Base-by-base conservation (phyloP, 371 early-diverging fungal genomes). In the Mortierella sp. region DNA sequence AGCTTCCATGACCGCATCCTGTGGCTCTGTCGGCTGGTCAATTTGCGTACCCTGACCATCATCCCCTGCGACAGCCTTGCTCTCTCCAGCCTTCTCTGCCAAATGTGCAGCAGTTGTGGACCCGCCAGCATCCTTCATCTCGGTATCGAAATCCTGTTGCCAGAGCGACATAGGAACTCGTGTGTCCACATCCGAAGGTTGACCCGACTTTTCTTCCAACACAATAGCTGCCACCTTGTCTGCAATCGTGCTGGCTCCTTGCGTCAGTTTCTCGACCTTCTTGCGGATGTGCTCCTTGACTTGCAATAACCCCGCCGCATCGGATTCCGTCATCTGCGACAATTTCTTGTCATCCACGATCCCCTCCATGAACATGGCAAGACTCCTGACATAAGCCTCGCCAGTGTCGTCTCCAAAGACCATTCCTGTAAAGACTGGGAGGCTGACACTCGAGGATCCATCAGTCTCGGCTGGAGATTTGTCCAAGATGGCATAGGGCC, bases 381-480 rank as follows among this genome's bases (percentile, higher is more conserved):
- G 75, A 74, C 94, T 94, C 10, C 89, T 88, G 77, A 93, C 89
- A 72, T 93, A 94, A 0, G 94, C 92, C 83, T 93, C 93, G 0
- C 93, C 93, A 24, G 88, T 88, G 57, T 91, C 91, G 69, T 93
- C 93, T 16, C 93, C 94, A 79, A 89, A 93, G 19, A 92, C 78
- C 69, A 91, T 90, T 75, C 90, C 92, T 19, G 92, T 89, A 28
- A 90, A 91, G 14, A 90, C 91, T 8, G 93, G 91, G 28, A 86
- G 81, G 31, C 90, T 87, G 21, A 85, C 78, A 4, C 92, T 92
- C 3, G 80, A 74, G n/a, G 43, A 72, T 26, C 71, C 71, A 24
- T 31, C 71, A 1, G 28, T 51, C 34, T 80, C 73, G 24, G 74
- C 28, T n/a, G 75, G 61, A 24, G 81, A 78, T 14, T 72, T 77